Percentiles rank a stretch among this genome's conserved stretches.
These are phyloP conservation scores for Tephrocybe rancida DNA, from an alignment of 768 basidiomycete species.

Conservation along the genomic window DNA sequence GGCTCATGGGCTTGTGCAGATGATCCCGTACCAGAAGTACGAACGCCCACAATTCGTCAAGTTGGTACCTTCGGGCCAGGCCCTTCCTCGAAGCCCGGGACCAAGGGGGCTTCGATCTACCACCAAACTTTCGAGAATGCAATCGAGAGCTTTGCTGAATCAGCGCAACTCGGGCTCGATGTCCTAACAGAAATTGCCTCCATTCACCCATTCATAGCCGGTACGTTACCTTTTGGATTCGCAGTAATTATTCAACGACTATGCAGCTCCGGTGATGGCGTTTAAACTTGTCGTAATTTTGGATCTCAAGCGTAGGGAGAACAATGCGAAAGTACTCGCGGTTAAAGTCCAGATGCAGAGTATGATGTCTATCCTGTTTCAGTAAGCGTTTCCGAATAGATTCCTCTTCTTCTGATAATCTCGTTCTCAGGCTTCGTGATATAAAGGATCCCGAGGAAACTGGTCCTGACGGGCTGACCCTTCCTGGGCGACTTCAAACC, in stretches of 20 bases:
- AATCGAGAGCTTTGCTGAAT: background rate
- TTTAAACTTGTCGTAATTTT: background rate
- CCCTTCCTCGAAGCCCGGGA: too few species aligned
- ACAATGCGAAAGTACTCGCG: background rate
- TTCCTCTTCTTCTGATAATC: background rate
- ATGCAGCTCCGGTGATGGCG: background rate
- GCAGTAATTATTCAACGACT: background rate
- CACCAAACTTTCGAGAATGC: background rate
- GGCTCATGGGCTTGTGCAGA: too few species aligned
- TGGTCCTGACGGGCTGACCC: background rate
- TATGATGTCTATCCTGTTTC: background rate
- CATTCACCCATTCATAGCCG: background rate
- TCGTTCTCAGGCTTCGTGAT: background rate
- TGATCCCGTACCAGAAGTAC: too few species aligned
- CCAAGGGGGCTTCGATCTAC: background rate
- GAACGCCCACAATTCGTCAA: background rate
- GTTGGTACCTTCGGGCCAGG: background rate
- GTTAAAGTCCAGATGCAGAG: constrained; percentile 1
- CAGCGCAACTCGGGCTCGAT: background rate
- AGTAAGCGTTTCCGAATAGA: background rate
- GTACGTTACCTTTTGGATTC: background rate
- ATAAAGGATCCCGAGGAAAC: background rate
- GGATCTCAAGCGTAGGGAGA: background rate
- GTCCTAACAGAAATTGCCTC: background rate
- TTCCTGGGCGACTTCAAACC: background rate